Conservation (phyloP, 202 grass and related monocot species). For the Musa balbisiana region DNA sequence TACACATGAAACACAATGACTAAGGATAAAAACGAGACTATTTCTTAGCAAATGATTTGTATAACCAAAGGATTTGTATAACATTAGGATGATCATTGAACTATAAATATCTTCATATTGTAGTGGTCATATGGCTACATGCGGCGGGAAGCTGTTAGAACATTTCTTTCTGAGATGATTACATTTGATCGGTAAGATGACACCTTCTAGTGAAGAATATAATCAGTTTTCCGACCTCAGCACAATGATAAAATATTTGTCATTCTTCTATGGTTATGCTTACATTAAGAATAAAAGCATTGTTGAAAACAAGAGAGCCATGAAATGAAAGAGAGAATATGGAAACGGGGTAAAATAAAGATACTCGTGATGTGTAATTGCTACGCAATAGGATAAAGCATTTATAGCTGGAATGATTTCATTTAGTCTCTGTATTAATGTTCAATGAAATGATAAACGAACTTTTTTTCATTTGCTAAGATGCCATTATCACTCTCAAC, state of each 20-base stretch:
- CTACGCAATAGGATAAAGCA: neutral
- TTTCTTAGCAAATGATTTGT: too few relatives aligned
- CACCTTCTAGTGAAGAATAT: neutral
- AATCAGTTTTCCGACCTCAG: neutral
- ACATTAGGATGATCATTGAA: neutral
- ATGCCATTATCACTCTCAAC: neutral
- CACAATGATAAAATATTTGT: neutral
- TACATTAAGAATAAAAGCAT: too few relatives aligned
- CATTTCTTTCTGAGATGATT: neutral
- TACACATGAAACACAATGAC: too few relatives aligned
- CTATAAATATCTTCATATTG: neutral
- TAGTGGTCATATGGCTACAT: neutral
- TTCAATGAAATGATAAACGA: neutral
- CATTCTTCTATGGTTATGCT: neutral
- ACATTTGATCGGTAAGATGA: neutral
- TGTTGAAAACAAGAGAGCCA: neutral
- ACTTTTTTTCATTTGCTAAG: neutral
- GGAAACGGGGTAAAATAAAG: neutral
- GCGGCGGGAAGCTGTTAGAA: neutral
- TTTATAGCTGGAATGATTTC: neutral
- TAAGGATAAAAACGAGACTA: too few relatives aligned
- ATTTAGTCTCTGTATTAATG: neutral
- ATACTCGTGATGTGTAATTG: neutral
- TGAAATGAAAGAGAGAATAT: neutral
- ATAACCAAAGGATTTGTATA: too few relatives aligned